Percentiles rank a stretch among this genome's conserved stretches.
These are phyloP conservation scores for Globisporangium heterothallicum DNA, from an alignment of 352 stramenopile species.

Conservation along the genomic window DNA sequence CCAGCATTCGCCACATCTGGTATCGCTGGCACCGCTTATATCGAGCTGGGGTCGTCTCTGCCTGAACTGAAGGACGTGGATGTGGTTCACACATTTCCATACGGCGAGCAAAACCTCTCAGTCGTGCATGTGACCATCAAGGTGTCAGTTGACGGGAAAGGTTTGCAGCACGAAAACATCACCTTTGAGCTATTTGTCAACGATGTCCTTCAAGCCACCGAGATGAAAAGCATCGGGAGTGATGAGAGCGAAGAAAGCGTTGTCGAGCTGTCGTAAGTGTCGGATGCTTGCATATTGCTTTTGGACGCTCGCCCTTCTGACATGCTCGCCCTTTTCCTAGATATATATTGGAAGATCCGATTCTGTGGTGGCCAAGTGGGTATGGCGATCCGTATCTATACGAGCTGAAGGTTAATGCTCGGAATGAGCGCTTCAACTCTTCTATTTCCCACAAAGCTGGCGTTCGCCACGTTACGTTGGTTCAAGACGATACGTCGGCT, in stretches of 20 bases:
- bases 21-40: conserved; percentile 44
- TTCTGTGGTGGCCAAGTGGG: conserved; percentile 67
- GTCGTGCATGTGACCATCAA: conserved; percentile 34
- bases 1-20: conserved; percentile 63
- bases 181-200: conserved; percentile 50
- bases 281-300: neutral
- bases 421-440: conserved; percentile 17
- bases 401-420: conserved; percentile 35
- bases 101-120: conserved; percentile 23
- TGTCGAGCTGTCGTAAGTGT: conserved; percentile 33
- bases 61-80: conserved; percentile 32
- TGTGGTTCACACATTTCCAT: conserved; percentile 35
- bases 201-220: conserved; percentile 17
- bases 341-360: conserved; percentile 37
- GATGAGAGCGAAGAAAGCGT: conserved; percentile 9
- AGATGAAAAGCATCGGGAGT: conserved; percentile 15
- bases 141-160: conserved; percentile 26
- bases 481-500: conserved; percentile 45
- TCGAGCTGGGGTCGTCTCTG: conserved; percentile 26
- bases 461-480: conserved; percentile 54
- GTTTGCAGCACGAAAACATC: conserved; percentile 24
- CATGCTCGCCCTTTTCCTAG: too few species aligned
- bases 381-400: conserved; percentile 67
- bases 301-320: neutral
- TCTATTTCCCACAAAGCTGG: conserved; percentile 44